Base-by-base conservation (phyloP, 2,329 filamentous ascomycete genomes). In the Curvularia hawaiiensis region DNA sequence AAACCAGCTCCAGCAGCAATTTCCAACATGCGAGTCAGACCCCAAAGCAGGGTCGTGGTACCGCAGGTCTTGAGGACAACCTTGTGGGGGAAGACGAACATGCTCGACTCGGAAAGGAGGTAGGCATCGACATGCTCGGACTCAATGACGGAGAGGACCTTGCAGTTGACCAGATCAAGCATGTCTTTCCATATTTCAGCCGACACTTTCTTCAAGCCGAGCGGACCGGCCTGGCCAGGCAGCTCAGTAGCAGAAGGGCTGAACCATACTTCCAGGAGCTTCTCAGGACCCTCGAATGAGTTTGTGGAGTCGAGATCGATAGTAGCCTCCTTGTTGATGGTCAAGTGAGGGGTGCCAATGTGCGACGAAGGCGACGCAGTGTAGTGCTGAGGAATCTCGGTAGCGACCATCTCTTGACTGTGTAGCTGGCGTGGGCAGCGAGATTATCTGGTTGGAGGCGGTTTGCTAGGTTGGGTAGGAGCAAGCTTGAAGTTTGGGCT, bases 41-140 rank as follows among this genome's bases (percentile, higher is more conserved):
- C 95, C 47, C 90, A 89, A 7, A 99, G 85, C 52, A 99, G 82
- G 3, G 95, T 99, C 14, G 95, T 99, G 24, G 95, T 99, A 59
- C 95, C 95, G 72, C 95, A 99, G 8, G 95, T 99, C 86, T 99
- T 99, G 66, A 99, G 83, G 60, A 99, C 97, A 63, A 99, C 85
- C 84, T 99, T 99, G 85, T 99, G 95, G n/a, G 93, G 92, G 78
- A 97, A 99, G 69, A 99, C 92, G 76, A 99, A 99, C 93, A 99
- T 97, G 90, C 95, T 98, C 40, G 95, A 98, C 80, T 99, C 95
- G 62, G 95, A 99, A 54, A 99, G 84, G 7, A 99, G 87, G 75
- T 99, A 99, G 64, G 95, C 94, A 74, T 99, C 95, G 69, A 98
- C 90, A 74, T 94, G 89, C 63, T 97, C 92, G 24, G 94, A 97